Base-by-base conservation (phyloP, 257 asterid genomes). In the Jaltomata sinuosa region DNA sequence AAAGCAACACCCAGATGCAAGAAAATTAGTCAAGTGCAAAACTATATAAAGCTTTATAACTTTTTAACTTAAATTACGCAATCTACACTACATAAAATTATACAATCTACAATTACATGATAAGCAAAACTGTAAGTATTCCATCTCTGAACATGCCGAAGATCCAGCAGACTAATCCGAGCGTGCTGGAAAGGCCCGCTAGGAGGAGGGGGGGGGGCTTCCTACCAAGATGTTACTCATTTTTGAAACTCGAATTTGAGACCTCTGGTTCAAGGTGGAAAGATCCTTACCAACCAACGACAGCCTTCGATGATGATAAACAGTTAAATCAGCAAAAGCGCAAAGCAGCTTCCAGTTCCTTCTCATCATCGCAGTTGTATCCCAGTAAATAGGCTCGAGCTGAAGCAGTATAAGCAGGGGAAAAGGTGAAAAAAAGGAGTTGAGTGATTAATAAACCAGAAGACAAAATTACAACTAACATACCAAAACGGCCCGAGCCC, bases 401-500 rank as follows among this genome's bases (percentile, higher is more conserved):
- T 94, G 98, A 82, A 85, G 62, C 72, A 77, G 4, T 14, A 1
- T 12, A 77, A 47, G 84, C 61, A 55, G 31, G 36, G 31, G 57
- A n/a, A 42, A 54, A 64, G 38, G 52, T 54, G 42, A 80, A 54
- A 27, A 52, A 4, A 25, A 29, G 83, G 67, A 31, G 67, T 54
- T 29, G 83, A 64, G 67, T 15, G 67, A 59, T 10, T 15, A 29
- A 38, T 22, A 31, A 11, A 54, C 19, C 36, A n/a, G 38, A 6
- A 40, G 31, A 6, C 10, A 22, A 81, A 25, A 82, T 64, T 38
- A 49, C 72, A 21, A 69, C 76, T 31, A 16, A 11, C 88, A 2
- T 91, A 96, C 99, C 98, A 85, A 93, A 93, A 84, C 97, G 97
- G 0, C 98, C 99, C 54, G 97, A 93, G 81, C 97, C 99, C 98